A percentile compares a stretch with the other conserved stretches of the same genome.
Conservation (phyloP, 805 yeast species). For the Kodamaea leandrae region DNA sequence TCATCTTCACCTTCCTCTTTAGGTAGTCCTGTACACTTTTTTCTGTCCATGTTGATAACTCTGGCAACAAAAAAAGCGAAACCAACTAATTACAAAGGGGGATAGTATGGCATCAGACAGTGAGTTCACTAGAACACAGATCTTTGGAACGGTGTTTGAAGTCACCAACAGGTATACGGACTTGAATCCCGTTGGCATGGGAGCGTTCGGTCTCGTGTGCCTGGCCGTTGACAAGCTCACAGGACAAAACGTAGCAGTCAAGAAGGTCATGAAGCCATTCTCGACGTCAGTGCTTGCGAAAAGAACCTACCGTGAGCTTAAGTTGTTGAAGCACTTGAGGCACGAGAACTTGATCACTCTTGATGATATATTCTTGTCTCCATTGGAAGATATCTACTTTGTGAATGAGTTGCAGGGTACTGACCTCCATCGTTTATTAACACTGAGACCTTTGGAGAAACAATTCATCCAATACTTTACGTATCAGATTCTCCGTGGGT, state of each 20-base stretch:
- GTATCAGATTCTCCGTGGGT: conserved; percentile 88
- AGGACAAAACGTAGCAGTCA: conserved; percentile 91
- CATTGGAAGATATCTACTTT: conserved; percentile 91
- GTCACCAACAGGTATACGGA: conserved; percentile 87
- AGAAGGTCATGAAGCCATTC: conserved; percentile 97
- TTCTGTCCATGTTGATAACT: neutral
- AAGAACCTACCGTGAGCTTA: conserved; percentile 93
- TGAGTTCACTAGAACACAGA: conserved; percentile 72
- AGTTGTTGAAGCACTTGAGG: conserved; percentile 84
- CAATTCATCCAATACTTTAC: conserved; percentile 96
- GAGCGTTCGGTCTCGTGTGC: conserved; percentile 97
- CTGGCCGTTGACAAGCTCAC: conserved; percentile 92
- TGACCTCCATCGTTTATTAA: conserved; percentile 85
- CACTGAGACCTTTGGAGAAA: conserved; percentile 90
- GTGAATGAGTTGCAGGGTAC: conserved; percentile 98
- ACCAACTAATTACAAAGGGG: conserved; percentile 1
- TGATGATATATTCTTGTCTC: conserved; percentile 91
- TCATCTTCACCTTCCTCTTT: neutral
- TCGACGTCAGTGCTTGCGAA: conserved; percentile 92
- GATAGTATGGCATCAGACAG: conserved; percentile 40
- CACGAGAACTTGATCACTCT: conserved; percentile 93
- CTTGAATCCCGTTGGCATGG: conserved; percentile 98
- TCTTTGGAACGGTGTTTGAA: conserved; percentile 93
- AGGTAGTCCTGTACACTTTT: neutral
- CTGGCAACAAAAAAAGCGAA: conserved; percentile 3